phyloP scores from a whole-genome alignment of 2,329 filamentous ascomycete species.

The Cladophialophora immunda region DNA sequence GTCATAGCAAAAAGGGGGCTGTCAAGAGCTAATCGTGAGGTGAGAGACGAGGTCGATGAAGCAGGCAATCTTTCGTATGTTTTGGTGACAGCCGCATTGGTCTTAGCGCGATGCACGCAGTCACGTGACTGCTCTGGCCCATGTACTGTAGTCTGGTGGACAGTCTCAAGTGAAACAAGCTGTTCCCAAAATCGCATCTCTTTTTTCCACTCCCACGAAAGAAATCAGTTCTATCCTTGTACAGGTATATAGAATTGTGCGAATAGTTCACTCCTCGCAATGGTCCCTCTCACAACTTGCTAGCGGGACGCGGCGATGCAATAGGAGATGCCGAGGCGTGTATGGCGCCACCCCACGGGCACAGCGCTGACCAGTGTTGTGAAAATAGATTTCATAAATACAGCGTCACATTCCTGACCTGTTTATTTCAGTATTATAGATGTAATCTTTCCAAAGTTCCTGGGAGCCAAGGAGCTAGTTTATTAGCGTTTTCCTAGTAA shows the following conservation, averaged over 20 bases:
- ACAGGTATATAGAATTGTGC: too few species aligned
- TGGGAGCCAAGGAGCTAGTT: too few species aligned
- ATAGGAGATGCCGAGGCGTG: background rate
- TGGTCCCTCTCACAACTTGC: background rate
- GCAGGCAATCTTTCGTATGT: background rate
- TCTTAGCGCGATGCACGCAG: background rate
- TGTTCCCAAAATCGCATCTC: background rate
- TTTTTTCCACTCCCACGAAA: background rate
- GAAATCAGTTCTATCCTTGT: too few species aligned
- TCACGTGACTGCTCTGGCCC: background rate
- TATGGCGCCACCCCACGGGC: background rate
- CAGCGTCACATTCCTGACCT: too few species aligned
- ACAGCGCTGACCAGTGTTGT: too few species aligned
- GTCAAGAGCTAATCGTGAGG: background rate
- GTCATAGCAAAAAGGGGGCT: background rate
- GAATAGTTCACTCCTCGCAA: background rate
- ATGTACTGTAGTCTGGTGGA: too few species aligned
- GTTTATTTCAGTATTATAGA: too few species aligned
- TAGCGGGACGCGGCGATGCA: background rate
- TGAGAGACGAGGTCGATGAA: background rate
- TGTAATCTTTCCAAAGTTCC: too few species aligned
- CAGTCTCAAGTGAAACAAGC: background rate
- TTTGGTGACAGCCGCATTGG: constrained; percentile 4
- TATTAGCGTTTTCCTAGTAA: too few species aligned
- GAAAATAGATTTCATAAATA: too few species aligned